Evolutionary conservation across 2,329 filamentous ascomycete species (phyloP).

Genomic region (Fusarium gaditjirri): DNA sequence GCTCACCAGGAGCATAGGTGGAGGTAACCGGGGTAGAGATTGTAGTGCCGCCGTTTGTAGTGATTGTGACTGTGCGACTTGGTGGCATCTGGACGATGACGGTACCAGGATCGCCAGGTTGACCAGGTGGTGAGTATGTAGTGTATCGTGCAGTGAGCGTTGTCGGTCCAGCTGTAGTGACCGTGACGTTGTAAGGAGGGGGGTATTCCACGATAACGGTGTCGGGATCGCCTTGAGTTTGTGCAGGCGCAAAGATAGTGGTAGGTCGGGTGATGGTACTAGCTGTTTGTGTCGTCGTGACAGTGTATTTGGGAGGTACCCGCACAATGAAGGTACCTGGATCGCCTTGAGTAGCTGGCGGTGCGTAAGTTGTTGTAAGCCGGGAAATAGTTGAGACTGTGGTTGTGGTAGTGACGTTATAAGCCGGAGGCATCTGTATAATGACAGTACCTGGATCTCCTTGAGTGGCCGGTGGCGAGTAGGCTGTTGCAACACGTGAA

Average conservation of each 20-base stretch:
- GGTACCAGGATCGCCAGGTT: conserved; percentile 18
- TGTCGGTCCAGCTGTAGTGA: conserved; percentile 12
- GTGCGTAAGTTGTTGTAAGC: background rate
- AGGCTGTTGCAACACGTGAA: background rate
- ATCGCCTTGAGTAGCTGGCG: background rate
- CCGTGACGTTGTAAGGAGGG: conserved; percentile 21
- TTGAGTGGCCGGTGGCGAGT: background rate
- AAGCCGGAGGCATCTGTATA: conserved; percentile 1
- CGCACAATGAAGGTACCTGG: conserved; percentile 9
- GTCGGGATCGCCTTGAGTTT: conserved; percentile 13
- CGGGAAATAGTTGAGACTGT: conserved; percentile 1
- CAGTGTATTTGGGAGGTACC: background rate
- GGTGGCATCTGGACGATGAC: conserved; percentile 20
- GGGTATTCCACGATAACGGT: conserved; percentile 20
- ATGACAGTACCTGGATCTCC: conserved; percentile 19
- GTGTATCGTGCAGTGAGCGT: conserved; percentile 20
- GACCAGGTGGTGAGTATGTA: conserved; percentile 15
- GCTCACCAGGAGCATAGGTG: conserved; percentile 3
- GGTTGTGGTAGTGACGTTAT: conserved; percentile 1
- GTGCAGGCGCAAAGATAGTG: background rate
- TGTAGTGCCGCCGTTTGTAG: conserved; percentile 13
- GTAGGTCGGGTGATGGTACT: background rate
- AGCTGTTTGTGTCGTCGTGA: conserved; percentile 8
- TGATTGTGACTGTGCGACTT: conserved; percentile 19
- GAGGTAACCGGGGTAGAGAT: conserved; percentile 22